These are phyloP conservation scores for Sarocladium brachiariae DNA, from an alignment of 2,329 filamentous ascomycete genomes.

Conservation along the genomic window DNA sequence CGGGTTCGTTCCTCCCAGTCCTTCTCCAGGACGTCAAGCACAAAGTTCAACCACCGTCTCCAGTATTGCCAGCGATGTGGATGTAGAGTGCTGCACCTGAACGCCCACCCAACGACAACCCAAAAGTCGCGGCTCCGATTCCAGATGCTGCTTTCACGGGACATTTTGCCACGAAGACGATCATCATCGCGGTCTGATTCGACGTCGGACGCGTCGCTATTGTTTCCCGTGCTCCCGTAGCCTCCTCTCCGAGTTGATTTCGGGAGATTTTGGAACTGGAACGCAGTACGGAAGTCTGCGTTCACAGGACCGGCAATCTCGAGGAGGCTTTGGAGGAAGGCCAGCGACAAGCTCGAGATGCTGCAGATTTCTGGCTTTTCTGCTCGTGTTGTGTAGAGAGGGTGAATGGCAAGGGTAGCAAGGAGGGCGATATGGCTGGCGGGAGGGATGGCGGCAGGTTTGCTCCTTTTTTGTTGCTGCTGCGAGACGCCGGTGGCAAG, in stretches of 20 bases:
- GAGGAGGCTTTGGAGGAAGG: slow-evolving; percentile 63
- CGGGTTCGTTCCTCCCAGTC: slow-evolving; percentile 57
- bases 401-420: slow-evolving; percentile 78
- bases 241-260: slow-evolving; percentile 18
- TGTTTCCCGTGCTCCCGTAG: slow-evolving; percentile 33
- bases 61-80: slow-evolving; percentile 74
- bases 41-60: slow-evolving; percentile 71
- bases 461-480: slow-evolving; percentile 20
- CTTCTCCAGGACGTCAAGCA: slow-evolving; percentile 69
- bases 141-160: slow-evolving; percentile 63
- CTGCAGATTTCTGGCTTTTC: slow-evolving; percentile 52
- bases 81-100: slow-evolving; percentile 75
- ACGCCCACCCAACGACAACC: slow-evolving; percentile 82
- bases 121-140: slow-evolving; percentile 79
- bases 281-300: slow-evolving; percentile 63
- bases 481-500: slow-evolving; percentile 40
- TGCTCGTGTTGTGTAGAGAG: slow-evolving; percentile 67
- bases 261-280: slow-evolving; percentile 49
- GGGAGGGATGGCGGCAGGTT: slow-evolving; percentile 57
- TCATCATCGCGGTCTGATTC: slow-evolving; percentile 41
- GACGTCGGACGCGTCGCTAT: slow-evolving; percentile 32
- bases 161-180: slow-evolving; percentile 51
- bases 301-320: slow-evolving; percentile 61
- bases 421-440: slow-evolving; percentile 68
- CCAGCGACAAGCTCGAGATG: slow-evolving; percentile 59